Evolutionary conservation across 176 grass and related monocot species (phyloP).

Genomic region (Eragrostis nindensis): DNA sequence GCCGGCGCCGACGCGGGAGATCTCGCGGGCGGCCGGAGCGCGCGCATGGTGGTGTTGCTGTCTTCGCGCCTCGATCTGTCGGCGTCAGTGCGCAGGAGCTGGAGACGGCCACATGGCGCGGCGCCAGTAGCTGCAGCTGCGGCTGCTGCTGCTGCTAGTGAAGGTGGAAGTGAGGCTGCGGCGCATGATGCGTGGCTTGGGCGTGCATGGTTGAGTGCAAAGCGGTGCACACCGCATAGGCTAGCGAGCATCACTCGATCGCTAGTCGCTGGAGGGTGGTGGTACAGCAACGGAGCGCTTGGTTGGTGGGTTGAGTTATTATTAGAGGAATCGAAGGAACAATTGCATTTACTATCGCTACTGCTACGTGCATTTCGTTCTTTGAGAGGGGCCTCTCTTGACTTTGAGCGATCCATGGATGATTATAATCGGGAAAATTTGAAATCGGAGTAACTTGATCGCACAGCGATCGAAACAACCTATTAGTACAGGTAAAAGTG

Average conservation of each 20-base stretch:
- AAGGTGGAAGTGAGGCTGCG: slow-evolving; percentile 15
- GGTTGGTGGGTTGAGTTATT: not conserved
- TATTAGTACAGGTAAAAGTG: too few species aligned
- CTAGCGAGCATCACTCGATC: not conserved
- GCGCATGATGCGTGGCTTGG: not conserved
- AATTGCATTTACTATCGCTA: not conserved
- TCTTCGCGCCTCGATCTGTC: not conserved
- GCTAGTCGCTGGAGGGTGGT: not conserved
- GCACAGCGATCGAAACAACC: too few species aligned
- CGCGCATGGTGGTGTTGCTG: slow-evolving; percentile 26
- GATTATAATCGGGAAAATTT: too few species aligned
- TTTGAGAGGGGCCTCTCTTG: too few species aligned
- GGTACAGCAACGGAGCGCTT: too few species aligned
- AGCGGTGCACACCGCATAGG: not conserved
- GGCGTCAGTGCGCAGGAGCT: slow-evolving; percentile 15
- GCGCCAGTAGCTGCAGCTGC: not conserved
- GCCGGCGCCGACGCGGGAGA: slow-evolving; percentile 28
- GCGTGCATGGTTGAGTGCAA: not conserved
- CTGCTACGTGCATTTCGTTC: not conserved
- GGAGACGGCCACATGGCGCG: slow-evolving; percentile 27
- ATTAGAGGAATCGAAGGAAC: not conserved
- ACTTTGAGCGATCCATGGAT: too few species aligned
- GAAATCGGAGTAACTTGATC: too few species aligned
- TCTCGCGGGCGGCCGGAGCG: slow-evolving; percentile 1
- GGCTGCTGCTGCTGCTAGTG: not conserved